Percentiles rank a stretch among this genome's conserved stretches.
These are phyloP conservation scores for Colletotrichum melonis DNA, from an alignment of 2,329 filamentous ascomycete genomes.

Conservation along the genomic window DNA sequence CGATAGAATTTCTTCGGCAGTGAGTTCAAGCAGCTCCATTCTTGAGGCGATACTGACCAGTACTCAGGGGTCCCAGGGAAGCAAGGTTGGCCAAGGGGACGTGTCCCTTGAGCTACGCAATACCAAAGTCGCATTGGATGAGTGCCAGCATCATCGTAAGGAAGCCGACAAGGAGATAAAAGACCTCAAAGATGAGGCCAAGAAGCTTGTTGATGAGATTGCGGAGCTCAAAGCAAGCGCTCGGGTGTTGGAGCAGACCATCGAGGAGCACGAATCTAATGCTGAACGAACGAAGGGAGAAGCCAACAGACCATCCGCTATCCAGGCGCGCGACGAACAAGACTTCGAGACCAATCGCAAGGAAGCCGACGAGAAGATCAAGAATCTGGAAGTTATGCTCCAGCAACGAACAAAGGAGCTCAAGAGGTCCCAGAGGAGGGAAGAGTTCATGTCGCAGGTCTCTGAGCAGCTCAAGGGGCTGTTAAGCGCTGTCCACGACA, in stretches of 20 bases:
- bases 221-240: no score
- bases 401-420: not conserved
- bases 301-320: not conserved
- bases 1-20: not conserved
- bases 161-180: not conserved
- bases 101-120: not conserved
- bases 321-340: not conserved
- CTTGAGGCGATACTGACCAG: not conserved
- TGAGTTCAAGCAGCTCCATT: not conserved
- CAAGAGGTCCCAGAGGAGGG: not conserved
- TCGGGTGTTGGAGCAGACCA: not conserved
- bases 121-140: not conserved
- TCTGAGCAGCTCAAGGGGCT: not conserved
- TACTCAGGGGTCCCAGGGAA: not conserved
- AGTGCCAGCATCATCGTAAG: not conserved
- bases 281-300: not conserved
- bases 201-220: not conserved
- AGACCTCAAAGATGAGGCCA: not conserved
- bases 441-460: not conserved
- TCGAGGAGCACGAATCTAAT: not conserved
- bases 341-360: not conserved
- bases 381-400: not conserved
- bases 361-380: not conserved
- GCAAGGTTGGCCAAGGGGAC: not conserved
- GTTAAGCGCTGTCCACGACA: not conserved